These are phyloP conservation scores for Moricandia arvensis DNA, from an alignment of 345 rosid species.

Conservation along the genomic window DNA sequence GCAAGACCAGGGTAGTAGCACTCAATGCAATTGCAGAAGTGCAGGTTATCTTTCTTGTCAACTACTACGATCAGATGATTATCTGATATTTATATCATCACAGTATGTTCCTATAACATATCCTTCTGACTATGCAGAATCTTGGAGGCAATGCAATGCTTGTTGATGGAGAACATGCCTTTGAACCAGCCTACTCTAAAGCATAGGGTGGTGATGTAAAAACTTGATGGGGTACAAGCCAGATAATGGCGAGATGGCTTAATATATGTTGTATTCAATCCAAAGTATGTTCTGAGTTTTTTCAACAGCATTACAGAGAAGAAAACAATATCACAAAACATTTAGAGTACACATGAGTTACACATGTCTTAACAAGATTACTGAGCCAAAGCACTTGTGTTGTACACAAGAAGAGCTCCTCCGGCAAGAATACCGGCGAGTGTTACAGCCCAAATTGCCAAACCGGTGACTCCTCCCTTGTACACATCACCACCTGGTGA, in stretches of 20 bases:
- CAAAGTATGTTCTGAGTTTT: constrained; percentile 28
- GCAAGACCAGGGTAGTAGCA: constrained; percentile 87
- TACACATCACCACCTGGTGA: constrained; percentile 77
- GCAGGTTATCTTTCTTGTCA: constrained; percentile 56
- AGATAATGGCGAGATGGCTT: constrained; percentile 92
- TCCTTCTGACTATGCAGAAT: constrained; percentile 53
- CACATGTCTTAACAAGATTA: constrained; percentile 33
- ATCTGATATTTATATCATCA: constrained; percentile 3
- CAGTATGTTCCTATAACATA: constrained; percentile 11
- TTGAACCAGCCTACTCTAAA: constrained; percentile 91
- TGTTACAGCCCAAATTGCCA: constrained; percentile 96
- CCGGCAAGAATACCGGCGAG: constrained; percentile 75
- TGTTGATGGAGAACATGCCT: constrained; percentile 98
- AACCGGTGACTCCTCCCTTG: constrained; percentile 77
- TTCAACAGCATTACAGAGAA: constrained; percentile 15
- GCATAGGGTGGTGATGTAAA: constrained; percentile 87
- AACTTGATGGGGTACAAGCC: constrained; percentile 92
- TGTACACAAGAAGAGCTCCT: constrained; percentile 93
- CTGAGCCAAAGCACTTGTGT: constrained; percentile 88
- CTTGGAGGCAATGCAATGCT: constrained; percentile 97
- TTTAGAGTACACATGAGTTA: background rate
- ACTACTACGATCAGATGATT: constrained; percentile 1
- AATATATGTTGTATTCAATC: constrained; percentile 21
- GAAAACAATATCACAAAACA: background rate
- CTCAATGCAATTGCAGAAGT: constrained; percentile 99